A percentile compares a stretch with the other conserved stretches of the same genome.
phyloP scores from a whole-genome alignment of 2,329 filamentous ascomycete species.

The Xylariaceae sp. region DNA sequence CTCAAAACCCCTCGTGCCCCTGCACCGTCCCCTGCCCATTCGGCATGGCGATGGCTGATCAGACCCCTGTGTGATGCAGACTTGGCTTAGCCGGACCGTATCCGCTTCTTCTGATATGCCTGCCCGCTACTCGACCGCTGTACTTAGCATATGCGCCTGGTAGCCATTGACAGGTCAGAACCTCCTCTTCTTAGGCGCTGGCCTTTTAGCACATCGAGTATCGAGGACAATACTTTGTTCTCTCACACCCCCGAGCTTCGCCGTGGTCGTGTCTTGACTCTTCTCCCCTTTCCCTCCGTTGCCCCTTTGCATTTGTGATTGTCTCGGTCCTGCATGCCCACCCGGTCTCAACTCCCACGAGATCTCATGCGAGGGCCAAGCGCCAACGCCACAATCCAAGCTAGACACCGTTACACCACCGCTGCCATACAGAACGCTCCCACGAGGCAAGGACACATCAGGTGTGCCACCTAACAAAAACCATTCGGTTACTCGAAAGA shows the following conservation, averaged over 20 bases:
- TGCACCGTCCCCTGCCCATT: constrained; percentile 32
- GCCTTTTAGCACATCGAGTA: constrained; percentile 30
- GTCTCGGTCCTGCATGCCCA: constrained; percentile 22
- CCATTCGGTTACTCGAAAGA: constrained; percentile 7
- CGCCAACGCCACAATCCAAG: constrained; percentile 27
- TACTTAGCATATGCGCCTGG: constrained; percentile 34
- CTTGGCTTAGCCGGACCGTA: constrained; percentile 41
- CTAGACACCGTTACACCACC: constrained; percentile 28
- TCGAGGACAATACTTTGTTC: neutral
- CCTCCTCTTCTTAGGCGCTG: constrained; percentile 40
- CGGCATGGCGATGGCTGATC: constrained; percentile 36
- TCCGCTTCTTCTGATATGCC: constrained; percentile 40
- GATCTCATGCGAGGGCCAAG: constrained; percentile 29
- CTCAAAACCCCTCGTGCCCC: constrained; percentile 22
- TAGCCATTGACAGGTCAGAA: constrained; percentile 41
- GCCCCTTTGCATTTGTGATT: constrained; percentile 26
- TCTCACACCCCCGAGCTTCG: constrained; percentile 28
- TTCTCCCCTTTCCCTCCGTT: constrained; percentile 27
- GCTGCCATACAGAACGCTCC: constrained; percentile 25
- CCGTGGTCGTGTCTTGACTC: constrained; percentile 11
- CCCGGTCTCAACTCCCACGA: constrained; percentile 22
- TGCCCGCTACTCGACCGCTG: constrained; percentile 33
- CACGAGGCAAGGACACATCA: constrained; percentile 28
- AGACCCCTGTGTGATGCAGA: constrained; percentile 36
- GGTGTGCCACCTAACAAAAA: constrained; percentile 23